A percentile compares a stretch with the other conserved stretches of the same genome.
These are phyloP conservation scores for Fusarium papillatum DNA, from an alignment of 2,329 filamentous ascomycete species.

Conservation along the genomic window DNA sequence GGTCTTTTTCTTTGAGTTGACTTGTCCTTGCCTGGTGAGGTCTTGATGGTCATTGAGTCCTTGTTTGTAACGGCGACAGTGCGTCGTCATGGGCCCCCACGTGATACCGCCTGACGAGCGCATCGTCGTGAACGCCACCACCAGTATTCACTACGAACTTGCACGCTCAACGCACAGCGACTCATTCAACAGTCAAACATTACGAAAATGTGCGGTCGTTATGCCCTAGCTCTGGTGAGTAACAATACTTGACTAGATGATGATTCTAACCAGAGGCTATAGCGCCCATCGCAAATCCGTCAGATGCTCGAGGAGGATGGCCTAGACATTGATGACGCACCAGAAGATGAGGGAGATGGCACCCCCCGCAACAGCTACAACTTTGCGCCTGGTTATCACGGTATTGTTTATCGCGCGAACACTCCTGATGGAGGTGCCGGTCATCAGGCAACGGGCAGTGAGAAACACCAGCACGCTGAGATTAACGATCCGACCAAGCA, in stretches of 20 bases:
- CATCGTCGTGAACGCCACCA: conserved; percentile 6
- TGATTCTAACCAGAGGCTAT: conserved; percentile 2
- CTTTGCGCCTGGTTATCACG: conserved; percentile 89
- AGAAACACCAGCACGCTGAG: background rate
- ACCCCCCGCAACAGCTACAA: conserved; percentile 85
- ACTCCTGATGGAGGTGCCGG: conserved; percentile 72
- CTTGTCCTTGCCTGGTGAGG: background rate
- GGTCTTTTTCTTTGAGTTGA: background rate
- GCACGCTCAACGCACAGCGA: background rate
- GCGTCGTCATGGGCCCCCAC: conserved; percentile 19
- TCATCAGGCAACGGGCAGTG: conserved; percentile 38
- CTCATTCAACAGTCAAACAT: background rate
- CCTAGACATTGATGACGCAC: conserved; percentile 80
- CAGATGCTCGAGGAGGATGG: conserved; percentile 79
- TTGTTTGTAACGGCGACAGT: background rate
- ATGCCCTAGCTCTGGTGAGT: conserved; percentile 51
- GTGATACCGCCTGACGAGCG: conserved; percentile 8
- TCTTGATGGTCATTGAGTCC: background rate
- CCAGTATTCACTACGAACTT: background rate
- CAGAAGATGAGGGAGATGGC: conserved; percentile 75
- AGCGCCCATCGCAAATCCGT: conserved; percentile 85
- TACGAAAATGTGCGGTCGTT: conserved; percentile 52
- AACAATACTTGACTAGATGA: too few species aligned
- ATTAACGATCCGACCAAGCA: background rate
- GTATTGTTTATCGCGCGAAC: conserved; percentile 88